Percentiles rank a stretch among this genome's conserved stretches.
These are phyloP conservation scores for Citrus maxima DNA, from an alignment of 345 rosid species.

Conservation along the genomic window DNA sequence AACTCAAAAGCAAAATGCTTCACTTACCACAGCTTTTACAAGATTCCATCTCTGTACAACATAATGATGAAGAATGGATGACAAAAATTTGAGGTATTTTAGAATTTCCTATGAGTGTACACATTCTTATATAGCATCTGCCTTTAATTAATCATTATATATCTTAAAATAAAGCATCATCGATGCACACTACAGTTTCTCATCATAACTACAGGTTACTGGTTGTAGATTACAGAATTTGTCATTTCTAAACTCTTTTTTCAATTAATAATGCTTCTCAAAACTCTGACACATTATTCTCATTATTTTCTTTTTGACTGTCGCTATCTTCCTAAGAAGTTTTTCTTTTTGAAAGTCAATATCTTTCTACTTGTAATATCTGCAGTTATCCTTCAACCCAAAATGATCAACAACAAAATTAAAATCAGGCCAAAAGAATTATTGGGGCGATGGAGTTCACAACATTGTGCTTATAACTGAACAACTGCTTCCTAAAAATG, in stretches of 20 bases:
- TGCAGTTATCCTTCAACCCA: background rate
- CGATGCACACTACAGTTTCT: background rate
- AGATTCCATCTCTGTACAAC: background rate
- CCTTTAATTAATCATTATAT: background rate
- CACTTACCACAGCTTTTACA: conserved; percentile 5
- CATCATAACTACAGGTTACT: background rate
- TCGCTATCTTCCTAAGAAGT: background rate
- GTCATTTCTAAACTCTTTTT: background rate
- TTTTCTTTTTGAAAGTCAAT: background rate
- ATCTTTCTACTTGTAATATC: background rate
- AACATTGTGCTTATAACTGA: background rate
- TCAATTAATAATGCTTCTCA: background rate
- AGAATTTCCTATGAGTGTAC: background rate
- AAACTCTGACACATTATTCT: background rate
- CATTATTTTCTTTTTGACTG: background rate
- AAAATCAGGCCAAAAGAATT: background rate
- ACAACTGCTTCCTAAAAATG: background rate
- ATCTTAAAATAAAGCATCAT: background rate
- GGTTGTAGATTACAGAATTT: background rate
- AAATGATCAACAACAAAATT: background rate
- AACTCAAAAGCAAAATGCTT: background rate
- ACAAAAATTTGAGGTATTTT: background rate
- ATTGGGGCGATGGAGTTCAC: background rate
- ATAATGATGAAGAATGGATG: background rate
- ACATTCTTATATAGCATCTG: background rate